These are phyloP conservation scores for Yarrowia alimentaria DNA, from an alignment of 805 yeast species.

Conservation along the genomic window DNA sequence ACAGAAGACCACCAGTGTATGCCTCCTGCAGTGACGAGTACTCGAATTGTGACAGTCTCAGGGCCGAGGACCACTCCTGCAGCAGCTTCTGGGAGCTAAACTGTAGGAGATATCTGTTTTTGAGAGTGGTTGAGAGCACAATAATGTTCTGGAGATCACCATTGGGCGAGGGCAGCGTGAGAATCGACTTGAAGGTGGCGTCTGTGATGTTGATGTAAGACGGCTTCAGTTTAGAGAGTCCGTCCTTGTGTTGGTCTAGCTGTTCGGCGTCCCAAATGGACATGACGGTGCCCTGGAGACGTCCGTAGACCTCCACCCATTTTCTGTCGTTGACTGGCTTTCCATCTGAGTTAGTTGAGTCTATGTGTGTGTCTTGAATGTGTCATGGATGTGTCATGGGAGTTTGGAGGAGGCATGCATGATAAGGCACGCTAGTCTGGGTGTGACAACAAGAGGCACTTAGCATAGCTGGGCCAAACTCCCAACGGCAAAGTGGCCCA, in stretches of 20 bases:
- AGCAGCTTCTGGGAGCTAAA: slow-evolving; percentile 64
- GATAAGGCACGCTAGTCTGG: no score
- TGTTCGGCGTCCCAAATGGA: slow-evolving; percentile 77
- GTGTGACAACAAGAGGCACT: no score
- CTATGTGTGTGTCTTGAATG: no score
- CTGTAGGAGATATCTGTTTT: slow-evolving; percentile 82
- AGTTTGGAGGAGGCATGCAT: no score
- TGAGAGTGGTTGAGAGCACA: slow-evolving; percentile 88
- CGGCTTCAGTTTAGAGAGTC: slow-evolving; percentile 65
- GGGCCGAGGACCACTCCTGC: slow-evolving; percentile 76
- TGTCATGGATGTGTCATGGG: no score
- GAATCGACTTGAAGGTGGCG: slow-evolving; percentile 75
- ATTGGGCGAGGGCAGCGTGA: slow-evolving; percentile 58
- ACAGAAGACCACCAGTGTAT: slow-evolving; percentile 88
- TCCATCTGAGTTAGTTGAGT: slow-evolving; percentile 67
- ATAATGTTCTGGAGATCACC: slow-evolving; percentile 74
- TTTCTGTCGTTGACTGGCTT: slow-evolving; percentile 63
- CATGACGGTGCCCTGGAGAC: slow-evolving; percentile 82
- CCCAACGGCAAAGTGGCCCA: no score
- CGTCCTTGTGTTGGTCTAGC: slow-evolving; percentile 54
- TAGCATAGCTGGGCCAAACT: no score
- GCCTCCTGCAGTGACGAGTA: slow-evolving; percentile 86
- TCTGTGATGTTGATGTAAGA: slow-evolving; percentile 88
- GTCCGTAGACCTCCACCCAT: slow-evolving; percentile 94
- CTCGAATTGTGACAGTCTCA: slow-evolving; percentile 78